Base-by-base conservation (phyloP, 2,329 filamentous ascomycete genomes). In the Aquanectria penicillioides region DNA sequence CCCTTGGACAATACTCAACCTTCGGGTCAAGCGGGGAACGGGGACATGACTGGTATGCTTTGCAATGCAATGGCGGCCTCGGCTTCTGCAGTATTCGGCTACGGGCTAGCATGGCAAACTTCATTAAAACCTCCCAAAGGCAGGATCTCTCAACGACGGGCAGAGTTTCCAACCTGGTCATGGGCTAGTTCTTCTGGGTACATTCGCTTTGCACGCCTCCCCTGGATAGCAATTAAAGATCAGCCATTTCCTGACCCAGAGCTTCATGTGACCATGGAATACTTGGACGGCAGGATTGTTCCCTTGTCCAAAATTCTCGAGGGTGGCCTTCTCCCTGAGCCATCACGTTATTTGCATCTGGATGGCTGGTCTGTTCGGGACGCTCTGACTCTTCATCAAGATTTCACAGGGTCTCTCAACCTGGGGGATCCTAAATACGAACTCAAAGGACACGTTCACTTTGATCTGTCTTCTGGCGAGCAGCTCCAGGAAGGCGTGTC, bases 331-430 rank as follows among this genome's bases (percentile, higher is more conserved):
- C 12, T n/a, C 2, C 3, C 37, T 25, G 13, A 50, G 4, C 18
- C 28, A 18, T 31, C 25, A n/a, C 23, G 13, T 6, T 50, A 50
- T 7, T 11, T 50, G 5, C 47, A 50, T 6, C 5, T 38, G 5
- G 17, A 38, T 20, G 34, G 11, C 17, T 50, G 47, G 47, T 38
- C 47, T 6, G 47, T 50, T 15, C 47, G 47, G 7, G 34, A 50
- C 22, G 17, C 34, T 4, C 25, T 50, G 9, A 50, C 47, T 17
- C 31, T 50, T 29, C 47, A 40, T 6, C 8, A 50, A 23, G 34
- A 34, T n/a, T n/a, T n/a, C 2, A 23, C 10, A 7, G 34, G 15
- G 15, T 50, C 33, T 7, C 47, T 38, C 10, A 12, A 40, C 6
- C 47, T 50, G 5, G 34, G 47, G 8, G 25, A 50, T 29, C 4